Base-by-base conservation (phyloP, 768 basidiomycete species). In the Trametes maxima region DNA sequence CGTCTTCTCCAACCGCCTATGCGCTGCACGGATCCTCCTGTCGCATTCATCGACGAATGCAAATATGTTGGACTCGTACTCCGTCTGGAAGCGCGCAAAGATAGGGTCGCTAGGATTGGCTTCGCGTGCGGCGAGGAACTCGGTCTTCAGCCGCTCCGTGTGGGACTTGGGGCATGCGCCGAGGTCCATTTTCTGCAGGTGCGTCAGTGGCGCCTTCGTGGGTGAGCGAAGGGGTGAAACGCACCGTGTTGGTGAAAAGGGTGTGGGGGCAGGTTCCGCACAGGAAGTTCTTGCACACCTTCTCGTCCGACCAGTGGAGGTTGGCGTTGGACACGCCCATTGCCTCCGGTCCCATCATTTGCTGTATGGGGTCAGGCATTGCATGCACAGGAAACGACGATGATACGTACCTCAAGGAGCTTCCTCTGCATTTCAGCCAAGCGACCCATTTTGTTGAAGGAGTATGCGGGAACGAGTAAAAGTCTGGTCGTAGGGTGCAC, bases 301-400 rank as follows among this genome's bases (percentile, higher is more conserved):
- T 98, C 69, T 96, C 95, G 76, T 95, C 93, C 35, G 86, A 88
- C 92, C 95, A 95, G 65, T 88, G 86, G 61, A 97, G 81, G 77
- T 98, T 95, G 66, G 90, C 88, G 68, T 92, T 94, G 46, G 92
- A 87, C 45, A 95, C 88, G 69, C 97, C 97, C 94, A 99, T 96
- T 19, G 97, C 95, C 78, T 99, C 96, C 47, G 96, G 92, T n/a
- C 94, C 96, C 95, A 98, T 98, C 94, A 96, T 97, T 95, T 97
- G 95, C 95, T 64, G 53, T 62, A 61, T 22, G 40, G 16, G 28
- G 44, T 59, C 62, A 56, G 57, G 2, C 19, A 52, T 40, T 17
- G 82, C 75, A 79, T 80, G 69, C 22, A 72, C 8, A 45, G 16
- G 1, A 5, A 40, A 43, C 28, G 33, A 17, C 12, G 25, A 54